These are phyloP conservation scores for Backusella tarrabulga DNA, from an alignment of 192 early-diverging fungal species.

Conservation along the genomic window DNA sequence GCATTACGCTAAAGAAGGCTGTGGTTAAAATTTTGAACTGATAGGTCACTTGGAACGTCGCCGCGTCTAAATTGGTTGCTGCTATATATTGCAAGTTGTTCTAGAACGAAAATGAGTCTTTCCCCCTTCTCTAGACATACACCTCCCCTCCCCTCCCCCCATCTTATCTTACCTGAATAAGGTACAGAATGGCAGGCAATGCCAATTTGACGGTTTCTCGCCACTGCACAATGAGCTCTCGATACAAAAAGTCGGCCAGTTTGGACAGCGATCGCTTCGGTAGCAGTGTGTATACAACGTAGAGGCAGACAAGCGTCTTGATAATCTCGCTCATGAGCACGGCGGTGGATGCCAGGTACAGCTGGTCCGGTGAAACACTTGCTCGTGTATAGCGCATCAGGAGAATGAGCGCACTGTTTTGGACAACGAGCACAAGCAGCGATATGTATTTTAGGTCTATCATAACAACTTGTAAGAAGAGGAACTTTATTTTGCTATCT, in stretches of 20 bases:
- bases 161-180: conserved; percentile 62
- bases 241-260: conserved; percentile 34
- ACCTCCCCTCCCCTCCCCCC: too few relatives aligned
- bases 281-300: conserved; percentile 24
- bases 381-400: conserved; percentile 88
- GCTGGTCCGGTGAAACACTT: conserved; percentile 18
- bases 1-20: conserved; percentile 83
- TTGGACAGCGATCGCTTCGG: conserved; percentile 27
- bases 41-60: conserved; percentile 96
- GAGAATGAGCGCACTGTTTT: conserved; percentile 82
- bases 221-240: conserved; percentile 65
- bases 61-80: conserved; percentile 82
- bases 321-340: conserved; percentile 83
- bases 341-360: conserved; percentile 81
- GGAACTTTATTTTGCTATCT: not conserved
- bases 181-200: conserved; percentile 89
- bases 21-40: conserved; percentile 98
- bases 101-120: not conserved
- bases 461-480: not conserved
- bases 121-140: too few relatives aligned
- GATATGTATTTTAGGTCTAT: conserved; percentile 70
- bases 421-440: conserved; percentile 79
- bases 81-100: conserved; percentile 97
- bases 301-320: conserved; percentile 65
- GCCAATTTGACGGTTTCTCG: conserved; percentile 63